A percentile compares a stretch with the other conserved stretches of the same genome.
Evolutionary conservation across 1,139 yeast species (phyloP).

Genomic region (Yamadazyma epiphylla): DNA sequence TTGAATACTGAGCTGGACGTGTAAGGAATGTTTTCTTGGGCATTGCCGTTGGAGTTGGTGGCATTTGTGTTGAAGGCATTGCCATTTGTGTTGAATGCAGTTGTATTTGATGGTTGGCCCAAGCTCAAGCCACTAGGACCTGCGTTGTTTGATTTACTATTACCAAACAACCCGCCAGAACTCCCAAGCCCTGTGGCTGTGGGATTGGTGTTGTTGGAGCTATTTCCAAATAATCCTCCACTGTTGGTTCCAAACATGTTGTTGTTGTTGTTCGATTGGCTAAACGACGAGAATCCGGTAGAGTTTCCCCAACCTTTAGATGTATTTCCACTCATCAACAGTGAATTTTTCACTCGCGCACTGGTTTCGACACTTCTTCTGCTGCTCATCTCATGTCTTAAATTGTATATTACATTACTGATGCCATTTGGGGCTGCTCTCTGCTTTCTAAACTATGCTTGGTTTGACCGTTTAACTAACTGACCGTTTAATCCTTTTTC

Average conservation of each 20-base stretch:
- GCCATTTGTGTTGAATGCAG: constrained; percentile 1
- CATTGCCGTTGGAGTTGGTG: not conserved
- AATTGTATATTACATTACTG: no score
- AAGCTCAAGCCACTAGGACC: no score
- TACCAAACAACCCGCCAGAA: constrained; percentile 20
- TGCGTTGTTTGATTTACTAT: constrained; percentile 3
- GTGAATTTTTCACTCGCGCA: no score
- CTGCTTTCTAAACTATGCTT: no score
- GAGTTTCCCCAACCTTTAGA: constrained; percentile 1
- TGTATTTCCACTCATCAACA: constrained; percentile 1
- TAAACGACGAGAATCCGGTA: not conserved
- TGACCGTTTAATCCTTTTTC: no score
- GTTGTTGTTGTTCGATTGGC: not conserved
- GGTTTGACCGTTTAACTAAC: no score
- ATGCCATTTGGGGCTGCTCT: no score
- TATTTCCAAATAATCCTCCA: constrained; percentile 1
- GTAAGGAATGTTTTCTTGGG: constrained; percentile 1
- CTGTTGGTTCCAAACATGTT: constrained; percentile 1
- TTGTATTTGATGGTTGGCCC: no score
- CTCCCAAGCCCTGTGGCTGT: no score
- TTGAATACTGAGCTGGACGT: not conserved
- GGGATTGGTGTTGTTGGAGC: no score
- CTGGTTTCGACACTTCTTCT: no score
- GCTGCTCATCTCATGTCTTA: no score
- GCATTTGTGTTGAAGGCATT: not conserved